These are phyloP conservation scores for Macrophomina pseudophaseolina DNA, from an alignment of 2,329 filamentous ascomycete genomes.

Conservation along the genomic window DNA sequence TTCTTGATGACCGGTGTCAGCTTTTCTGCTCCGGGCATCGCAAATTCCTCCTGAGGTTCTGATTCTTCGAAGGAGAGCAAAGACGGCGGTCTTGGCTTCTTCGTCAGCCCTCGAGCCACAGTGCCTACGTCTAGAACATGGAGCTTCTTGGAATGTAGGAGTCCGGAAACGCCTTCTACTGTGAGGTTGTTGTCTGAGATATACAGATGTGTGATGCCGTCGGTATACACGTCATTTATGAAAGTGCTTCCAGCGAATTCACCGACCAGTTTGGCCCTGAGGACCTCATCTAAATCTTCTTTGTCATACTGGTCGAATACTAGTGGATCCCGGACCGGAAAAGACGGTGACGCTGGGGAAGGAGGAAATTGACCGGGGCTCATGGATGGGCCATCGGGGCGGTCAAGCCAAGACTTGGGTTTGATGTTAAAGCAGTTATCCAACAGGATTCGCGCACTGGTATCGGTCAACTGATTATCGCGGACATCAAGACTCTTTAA, in stretches of 20 bases:
- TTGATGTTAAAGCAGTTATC: conserved; percentile 53
- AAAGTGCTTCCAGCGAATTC: conserved; percentile 59
- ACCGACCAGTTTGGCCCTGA: conserved; percentile 46
- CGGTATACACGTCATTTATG: conserved; percentile 60
- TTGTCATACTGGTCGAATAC: conserved; percentile 32
- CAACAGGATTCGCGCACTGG: conserved; percentile 57
- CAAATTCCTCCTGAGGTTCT: conserved; percentile 32
- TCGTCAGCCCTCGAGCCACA: conserved; percentile 42
- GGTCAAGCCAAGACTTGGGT: conserved; percentile 30
- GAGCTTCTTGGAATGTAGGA: conserved; percentile 58
- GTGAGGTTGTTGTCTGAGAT: conserved; percentile 62
- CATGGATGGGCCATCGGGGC: conserved; percentile 24
- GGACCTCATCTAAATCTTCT: conserved; percentile 58
- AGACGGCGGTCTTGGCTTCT: conserved; percentile 29
- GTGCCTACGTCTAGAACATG: conserved; percentile 62
- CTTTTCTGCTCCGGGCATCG: conserved; percentile 58
- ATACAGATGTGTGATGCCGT: conserved; percentile 65
- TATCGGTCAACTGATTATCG: conserved; percentile 63
- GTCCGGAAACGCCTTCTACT: conserved; percentile 59
- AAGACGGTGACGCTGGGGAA: conserved; percentile 4
- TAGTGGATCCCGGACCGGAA: conserved; percentile 34
- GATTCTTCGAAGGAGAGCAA: conserved; percentile 17
- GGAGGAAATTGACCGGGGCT: background rate
- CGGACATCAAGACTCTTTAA: conserved; percentile 63
- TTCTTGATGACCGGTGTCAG: conserved; percentile 57